Evolutionary conservation across 441 rosid species (phyloP).

Genomic region (Corymbia citriodora): DNA sequence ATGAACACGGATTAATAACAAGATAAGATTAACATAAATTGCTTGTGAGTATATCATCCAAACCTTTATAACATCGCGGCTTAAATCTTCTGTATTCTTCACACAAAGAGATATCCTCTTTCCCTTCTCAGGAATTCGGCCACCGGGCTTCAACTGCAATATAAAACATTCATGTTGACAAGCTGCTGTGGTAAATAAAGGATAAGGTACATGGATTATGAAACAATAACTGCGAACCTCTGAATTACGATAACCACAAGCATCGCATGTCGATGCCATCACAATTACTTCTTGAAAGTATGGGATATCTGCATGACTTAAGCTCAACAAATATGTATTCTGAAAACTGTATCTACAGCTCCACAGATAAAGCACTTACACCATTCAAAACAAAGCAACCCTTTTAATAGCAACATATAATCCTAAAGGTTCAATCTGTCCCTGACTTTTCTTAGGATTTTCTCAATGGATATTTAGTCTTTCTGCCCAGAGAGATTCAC

Average conservation of each 20-base stretch:
- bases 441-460: neutral
- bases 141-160: conserved; percentile 89
- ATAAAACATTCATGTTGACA: neutral
- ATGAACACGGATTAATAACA: neutral
- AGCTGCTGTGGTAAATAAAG: neutral
- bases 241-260: conserved; percentile 92
- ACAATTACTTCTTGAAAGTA: conserved; percentile 97
- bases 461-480: neutral
- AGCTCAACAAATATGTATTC: conserved; percentile 20
- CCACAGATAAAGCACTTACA: neutral
- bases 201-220: neutral
- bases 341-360: neutral
- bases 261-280: conserved; percentile 94
- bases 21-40: neutral
- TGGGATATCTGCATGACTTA: conserved; percentile 76
- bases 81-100: conserved; percentile 53
- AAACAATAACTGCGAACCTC: conserved; percentile 51
- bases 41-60: neutral
- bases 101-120: conserved; percentile 61
- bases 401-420: neutral
- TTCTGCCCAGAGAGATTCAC: neutral
- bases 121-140: conserved; percentile 79
- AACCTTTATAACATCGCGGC: conserved; percentile 97
- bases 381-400: neutral
- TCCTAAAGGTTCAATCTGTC: neutral